Conservation (phyloP, 768 basidiomycete species). For the Holtermannia corniformis region DNA sequence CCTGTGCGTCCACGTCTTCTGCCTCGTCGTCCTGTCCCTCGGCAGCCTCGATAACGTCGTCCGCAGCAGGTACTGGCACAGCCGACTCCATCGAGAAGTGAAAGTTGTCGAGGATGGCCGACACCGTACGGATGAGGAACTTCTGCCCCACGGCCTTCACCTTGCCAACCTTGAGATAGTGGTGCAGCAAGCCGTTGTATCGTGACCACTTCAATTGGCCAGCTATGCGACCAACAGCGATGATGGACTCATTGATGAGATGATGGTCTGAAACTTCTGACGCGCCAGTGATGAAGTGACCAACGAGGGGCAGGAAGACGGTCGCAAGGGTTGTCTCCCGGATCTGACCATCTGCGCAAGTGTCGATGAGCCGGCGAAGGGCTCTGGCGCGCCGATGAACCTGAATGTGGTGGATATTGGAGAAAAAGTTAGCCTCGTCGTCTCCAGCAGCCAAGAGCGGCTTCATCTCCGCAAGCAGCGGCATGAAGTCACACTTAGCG, state of each 20-base stretch:
- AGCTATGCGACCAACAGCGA: slow-evolving; percentile 66
- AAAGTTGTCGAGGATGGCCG: slow-evolving; percentile 78
- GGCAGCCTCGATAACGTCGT: slow-evolving; percentile 13
- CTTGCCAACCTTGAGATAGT: slow-evolving; percentile 57
- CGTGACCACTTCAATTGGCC: slow-evolving; percentile 69
- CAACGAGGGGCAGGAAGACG: slow-evolving; percentile 76
- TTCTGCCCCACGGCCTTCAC: slow-evolving; percentile 62
- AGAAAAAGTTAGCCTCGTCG: slow-evolving; percentile 92
- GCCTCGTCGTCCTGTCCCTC: slow-evolving; percentile 17
- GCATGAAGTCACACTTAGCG: slow-evolving; percentile 52
- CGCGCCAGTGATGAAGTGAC: slow-evolving; percentile 62
- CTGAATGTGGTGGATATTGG: slow-evolving; percentile 90
- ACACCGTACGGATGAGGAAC: slow-evolving; percentile 72
- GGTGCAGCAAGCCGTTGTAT: slow-evolving; percentile 69
- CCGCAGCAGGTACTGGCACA: slow-evolving; percentile 5
- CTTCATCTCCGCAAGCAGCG: slow-evolving; percentile 65
- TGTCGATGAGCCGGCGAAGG: slow-evolving; percentile 69
- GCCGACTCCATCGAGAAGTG: slow-evolving; percentile 65
- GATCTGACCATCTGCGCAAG: slow-evolving; percentile 57
- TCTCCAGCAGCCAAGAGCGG: slow-evolving; percentile 75
- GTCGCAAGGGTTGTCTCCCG: slow-evolving; percentile 63
- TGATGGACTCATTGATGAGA: slow-evolving; percentile 80
- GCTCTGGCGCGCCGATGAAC: slow-evolving; percentile 79
- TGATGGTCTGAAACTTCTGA: slow-evolving; percentile 58
- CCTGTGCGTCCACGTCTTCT: slow-evolving; percentile 15